Evolutionary conservation across 495 filamentous ascomycete genomes (phyloP).

Genomic region (Xylaria nigripes): DNA sequence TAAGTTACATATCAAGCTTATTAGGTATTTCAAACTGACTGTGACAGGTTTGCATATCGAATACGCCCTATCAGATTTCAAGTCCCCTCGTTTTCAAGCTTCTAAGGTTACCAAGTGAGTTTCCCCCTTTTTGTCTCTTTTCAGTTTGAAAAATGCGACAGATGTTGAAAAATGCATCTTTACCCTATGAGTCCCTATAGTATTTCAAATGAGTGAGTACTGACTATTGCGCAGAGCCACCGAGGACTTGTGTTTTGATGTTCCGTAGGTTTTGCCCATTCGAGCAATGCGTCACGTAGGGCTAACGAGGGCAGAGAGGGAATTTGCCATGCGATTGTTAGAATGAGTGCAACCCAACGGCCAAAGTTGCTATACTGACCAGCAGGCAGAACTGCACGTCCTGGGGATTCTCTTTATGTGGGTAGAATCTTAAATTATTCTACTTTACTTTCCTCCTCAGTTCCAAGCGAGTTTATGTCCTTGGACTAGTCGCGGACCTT

Average conservation of each 20-base stretch:
- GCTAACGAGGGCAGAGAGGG: slow-evolving; percentile 18
- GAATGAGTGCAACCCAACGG: background rate
- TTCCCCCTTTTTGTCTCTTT: background rate
- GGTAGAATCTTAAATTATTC: background rate
- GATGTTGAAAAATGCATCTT: too few relatives aligned
- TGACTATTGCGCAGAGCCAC: slow-evolving; percentile 34
- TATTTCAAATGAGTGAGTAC: background rate
- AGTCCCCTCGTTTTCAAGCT: slow-evolving; percentile 89
- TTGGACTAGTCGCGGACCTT: background rate
- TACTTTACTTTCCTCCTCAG: background rate
- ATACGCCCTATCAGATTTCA: slow-evolving; percentile 92
- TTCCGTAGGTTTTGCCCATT: slow-evolving; percentile 41
- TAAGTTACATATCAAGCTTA: background rate
- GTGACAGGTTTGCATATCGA: slow-evolving; percentile 66
- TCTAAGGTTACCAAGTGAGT: slow-evolving; percentile 52
- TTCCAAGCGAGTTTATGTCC: background rate
- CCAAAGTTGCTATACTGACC: background rate
- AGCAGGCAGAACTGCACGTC: slow-evolving; percentile 44
- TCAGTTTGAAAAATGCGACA: too few relatives aligned
- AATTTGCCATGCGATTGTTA: slow-evolving; percentile 30
- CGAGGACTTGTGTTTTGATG: slow-evolving; percentile 79
- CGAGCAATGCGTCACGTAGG: background rate
- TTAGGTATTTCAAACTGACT: background rate
- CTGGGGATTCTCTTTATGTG: slow-evolving; percentile 70
- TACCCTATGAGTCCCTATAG: background rate